Evolutionary conservation across 2,329 filamentous ascomycete genomes (phyloP).

Genomic region (Talaromyces sp.): DNA sequence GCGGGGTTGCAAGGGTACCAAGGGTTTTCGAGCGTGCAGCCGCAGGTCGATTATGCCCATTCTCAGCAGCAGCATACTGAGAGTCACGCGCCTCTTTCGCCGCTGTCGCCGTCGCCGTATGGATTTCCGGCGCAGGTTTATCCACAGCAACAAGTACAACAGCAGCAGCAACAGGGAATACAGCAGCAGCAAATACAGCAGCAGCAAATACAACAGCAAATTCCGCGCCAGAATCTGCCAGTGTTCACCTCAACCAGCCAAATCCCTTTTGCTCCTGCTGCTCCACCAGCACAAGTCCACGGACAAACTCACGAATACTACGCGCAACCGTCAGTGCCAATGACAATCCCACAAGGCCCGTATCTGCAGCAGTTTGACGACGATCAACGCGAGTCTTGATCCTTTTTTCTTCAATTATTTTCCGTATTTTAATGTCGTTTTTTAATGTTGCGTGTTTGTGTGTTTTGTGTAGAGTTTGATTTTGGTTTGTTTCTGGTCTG

Average conservation of each 20-base stretch:
- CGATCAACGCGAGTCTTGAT: not conserved
- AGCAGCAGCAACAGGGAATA: not conserved
- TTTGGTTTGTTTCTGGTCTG: not conserved
- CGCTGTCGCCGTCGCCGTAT: constrained; percentile 4
- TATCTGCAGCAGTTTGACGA: not conserved
- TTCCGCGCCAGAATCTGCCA: constrained; percentile 32
- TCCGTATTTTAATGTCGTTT: not conserved
- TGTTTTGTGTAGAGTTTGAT: not conserved
- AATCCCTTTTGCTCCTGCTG: constrained; percentile 35
- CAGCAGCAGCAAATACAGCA: not conserved
- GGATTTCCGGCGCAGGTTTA: constrained; percentile 13
- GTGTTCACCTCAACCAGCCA: constrained; percentile 43
- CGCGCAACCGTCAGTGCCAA: not conserved
- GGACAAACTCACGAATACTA: not conserved
- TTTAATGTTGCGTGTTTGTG: not conserved
- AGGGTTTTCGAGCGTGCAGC: not conserved
- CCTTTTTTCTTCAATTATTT: not conserved
- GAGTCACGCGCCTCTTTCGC: constrained; percentile 1
- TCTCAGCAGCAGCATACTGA: not conserved
- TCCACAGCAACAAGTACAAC: not conserved
- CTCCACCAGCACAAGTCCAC: not conserved
- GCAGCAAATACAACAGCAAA: not conserved
- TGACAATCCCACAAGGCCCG: not conserved
- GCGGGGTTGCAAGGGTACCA: not conserved
- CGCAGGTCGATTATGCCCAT: not conserved